phyloP scores from a whole-genome alignment of 495 filamentous ascomycete species.

The Lasiosphaeriaceae sp. region DNA sequence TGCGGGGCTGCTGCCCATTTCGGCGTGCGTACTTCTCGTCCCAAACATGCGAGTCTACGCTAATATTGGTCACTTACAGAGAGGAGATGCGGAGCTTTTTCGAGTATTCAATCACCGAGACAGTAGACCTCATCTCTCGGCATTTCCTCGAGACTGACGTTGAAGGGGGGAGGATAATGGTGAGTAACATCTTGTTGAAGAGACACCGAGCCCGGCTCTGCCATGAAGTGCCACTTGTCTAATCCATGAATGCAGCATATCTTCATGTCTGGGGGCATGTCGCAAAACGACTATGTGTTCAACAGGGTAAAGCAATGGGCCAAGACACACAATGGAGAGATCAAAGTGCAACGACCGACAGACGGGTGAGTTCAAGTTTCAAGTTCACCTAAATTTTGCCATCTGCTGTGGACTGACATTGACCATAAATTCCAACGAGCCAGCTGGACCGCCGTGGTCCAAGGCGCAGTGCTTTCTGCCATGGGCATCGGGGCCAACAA shows the following conservation, averaged over 20 bases:
- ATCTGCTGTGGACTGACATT: too few relatives aligned
- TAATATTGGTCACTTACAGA: not conserved
- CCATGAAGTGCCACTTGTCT: too few relatives aligned
- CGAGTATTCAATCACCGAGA: not conserved
- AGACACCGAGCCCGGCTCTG: not conserved
- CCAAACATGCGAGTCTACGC: too few relatives aligned
- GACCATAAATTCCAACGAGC: too few relatives aligned
- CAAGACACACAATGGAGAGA: not conserved
- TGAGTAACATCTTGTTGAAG: too few relatives aligned
- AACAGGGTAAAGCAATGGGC: not conserved
- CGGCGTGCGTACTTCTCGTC: not conserved
- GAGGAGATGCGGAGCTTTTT: not conserved
- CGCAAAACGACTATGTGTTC: not conserved
- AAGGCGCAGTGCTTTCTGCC: not conserved
- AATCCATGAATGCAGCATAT: not conserved
- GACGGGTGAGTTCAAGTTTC: too few relatives aligned
- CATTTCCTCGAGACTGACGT: not conserved
- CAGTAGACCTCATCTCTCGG: not conserved
- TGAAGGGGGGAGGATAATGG: not conserved
- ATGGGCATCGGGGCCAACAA: slow-evolving; percentile 1
- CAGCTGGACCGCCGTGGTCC: not conserved
- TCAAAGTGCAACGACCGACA: not conserved
- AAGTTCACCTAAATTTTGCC: too few relatives aligned
- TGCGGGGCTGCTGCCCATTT: not conserved
- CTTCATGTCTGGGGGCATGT: slow-evolving; percentile 5